Evolutionary conservation across 2,329 filamentous ascomycete species (phyloP), one percentile per base, ranked within the genome.

Genomic region (Anthostomella pinea): DNA sequence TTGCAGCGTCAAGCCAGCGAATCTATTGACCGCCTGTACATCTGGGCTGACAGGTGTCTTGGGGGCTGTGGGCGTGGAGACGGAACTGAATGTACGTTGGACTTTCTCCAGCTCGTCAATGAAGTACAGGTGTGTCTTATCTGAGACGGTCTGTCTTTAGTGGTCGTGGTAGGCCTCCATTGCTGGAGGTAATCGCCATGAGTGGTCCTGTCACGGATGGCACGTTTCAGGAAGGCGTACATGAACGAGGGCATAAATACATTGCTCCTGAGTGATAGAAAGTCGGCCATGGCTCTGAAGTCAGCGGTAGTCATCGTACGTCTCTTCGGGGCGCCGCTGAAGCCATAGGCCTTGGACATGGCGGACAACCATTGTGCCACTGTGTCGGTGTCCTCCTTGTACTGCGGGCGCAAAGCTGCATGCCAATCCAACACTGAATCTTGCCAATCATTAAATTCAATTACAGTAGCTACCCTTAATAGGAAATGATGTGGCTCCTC

Each of bases 311-410:
- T 3, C 3, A 38, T 38, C 4, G 11, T 32, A 13, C 30, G 23
- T 20, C 11, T 9, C 16, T 23, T 23, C 22, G 21, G 31, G 5
- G 14, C 13, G 8, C 17, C 8, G 17, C 17, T 14, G 13, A 38
- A 38, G 10, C 35, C 35, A 17, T 31, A 8, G 4, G 28, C 21
- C 16, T 27, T 38, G 14, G 35, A 38, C 10, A 29, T 38, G 19
- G n/a, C 14, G 29, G 30, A 27, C 17, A 38, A 29, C 35, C 35
- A 38, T 38, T 25, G 27, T 3, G 35, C 35, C 10, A 38, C 22
- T 8, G 20, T 6, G 9, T 21, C 21, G 10, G 35, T 38, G 20
- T 38, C 35, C 35, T 21, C 10, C 17, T 38, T 38, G 29, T 38
- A 38, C 16, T 32, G 16, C 4, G 28, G 27, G 20, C 32, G 32